Evolutionary conservation across 768 basidiomycete genomes (phyloP).

Genomic region (Inosperma sp.): DNA sequence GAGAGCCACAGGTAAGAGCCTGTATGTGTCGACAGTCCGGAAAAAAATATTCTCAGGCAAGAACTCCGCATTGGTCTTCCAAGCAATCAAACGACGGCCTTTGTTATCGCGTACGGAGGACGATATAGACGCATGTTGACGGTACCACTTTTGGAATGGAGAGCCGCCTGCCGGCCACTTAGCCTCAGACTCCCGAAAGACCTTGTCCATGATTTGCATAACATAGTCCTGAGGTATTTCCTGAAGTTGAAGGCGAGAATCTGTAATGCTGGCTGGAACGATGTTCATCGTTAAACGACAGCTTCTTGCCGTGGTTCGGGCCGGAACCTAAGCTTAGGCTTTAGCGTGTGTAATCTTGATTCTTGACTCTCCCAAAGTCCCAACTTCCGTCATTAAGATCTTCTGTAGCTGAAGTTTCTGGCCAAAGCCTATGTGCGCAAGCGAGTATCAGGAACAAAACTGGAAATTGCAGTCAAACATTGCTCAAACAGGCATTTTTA

Average conservation of each 20-base stretch:
- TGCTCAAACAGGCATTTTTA: too few relatives aligned
- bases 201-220: not conserved
- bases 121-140: not conserved
- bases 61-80: constrained; percentile 18
- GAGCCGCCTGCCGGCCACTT: not conserved
- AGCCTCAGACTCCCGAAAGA: not conserved
- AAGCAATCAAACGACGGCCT: constrained; percentile 14
- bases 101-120: not conserved
- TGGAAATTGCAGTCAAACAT: too few relatives aligned
- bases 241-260: not conserved
- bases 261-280: not conserved
- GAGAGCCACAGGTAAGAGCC: constrained; percentile 20
- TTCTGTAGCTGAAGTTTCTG: too few relatives aligned
- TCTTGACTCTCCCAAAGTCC: too few relatives aligned
- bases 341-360: too few relatives aligned
- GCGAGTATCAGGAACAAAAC: too few relatives aligned
- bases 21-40: constrained; percentile 21
- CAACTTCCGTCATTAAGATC: too few relatives aligned
- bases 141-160: not conserved
- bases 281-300: too few relatives aligned
- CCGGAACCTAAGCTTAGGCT: too few relatives aligned
- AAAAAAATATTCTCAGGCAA: constrained; percentile 20
- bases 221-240: not conserved
- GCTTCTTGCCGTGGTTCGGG: too few relatives aligned
- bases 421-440: too few relatives aligned